These are phyloP conservation scores for Sporothrix phasma DNA, from an alignment of 2,329 filamentous ascomycete genomes.

Conservation along the genomic window DNA sequence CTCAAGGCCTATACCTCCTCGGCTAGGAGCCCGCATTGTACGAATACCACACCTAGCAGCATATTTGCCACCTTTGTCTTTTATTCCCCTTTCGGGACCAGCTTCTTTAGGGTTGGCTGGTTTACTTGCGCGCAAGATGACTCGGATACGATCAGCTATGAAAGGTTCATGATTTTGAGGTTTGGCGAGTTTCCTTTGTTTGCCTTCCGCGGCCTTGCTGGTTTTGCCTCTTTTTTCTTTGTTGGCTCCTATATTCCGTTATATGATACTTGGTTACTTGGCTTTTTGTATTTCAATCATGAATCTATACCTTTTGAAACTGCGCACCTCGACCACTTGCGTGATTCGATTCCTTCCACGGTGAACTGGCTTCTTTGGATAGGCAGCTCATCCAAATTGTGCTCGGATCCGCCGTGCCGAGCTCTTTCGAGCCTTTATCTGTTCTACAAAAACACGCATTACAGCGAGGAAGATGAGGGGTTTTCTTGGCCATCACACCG, in stretches of 20 bases:
- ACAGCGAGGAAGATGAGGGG: background rate
- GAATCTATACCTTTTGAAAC: background rate
- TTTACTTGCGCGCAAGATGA: background rate
- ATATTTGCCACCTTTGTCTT: background rate
- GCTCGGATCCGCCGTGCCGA: background rate
- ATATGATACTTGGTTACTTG: background rate
- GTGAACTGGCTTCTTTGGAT: background rate
- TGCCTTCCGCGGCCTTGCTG: background rate
- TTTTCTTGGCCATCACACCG: background rate
- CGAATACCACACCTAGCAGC: background rate
- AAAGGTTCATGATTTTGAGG: background rate
- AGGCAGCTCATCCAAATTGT: background rate
- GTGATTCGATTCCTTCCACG: background rate
- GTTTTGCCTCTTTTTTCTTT: background rate
- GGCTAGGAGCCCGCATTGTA: background rate
- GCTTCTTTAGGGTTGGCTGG: too few species aligned
- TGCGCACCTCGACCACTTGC: background rate
- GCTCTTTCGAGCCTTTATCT: background rate
- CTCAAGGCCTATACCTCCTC: background rate
- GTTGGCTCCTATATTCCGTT: background rate
- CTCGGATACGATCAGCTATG: slow-evolving; percentile 7
- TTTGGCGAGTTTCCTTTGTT: background rate
- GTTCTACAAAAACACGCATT: background rate
- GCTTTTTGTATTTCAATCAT: background rate
- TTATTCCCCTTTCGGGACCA: background rate